phyloP scores from a whole-genome alignment of 169 alveolate species.

The Cryptosporidium baileyi region DNA sequence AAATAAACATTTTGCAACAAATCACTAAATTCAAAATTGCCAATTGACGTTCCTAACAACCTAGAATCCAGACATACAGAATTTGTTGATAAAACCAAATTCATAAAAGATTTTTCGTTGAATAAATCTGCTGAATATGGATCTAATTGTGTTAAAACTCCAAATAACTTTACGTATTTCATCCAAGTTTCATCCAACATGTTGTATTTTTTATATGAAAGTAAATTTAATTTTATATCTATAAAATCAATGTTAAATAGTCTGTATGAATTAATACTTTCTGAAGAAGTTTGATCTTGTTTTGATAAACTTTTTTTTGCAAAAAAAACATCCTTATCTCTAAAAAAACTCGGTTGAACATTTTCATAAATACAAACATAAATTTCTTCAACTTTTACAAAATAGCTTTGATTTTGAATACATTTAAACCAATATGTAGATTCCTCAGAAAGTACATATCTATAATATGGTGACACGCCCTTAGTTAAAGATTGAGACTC shows the following conservation, averaged over 20 bases:
- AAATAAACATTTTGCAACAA: background rate
- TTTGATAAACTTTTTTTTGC: background rate
- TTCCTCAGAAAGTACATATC: slow-evolving; percentile 46
- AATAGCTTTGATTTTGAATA: slow-evolving; percentile 4
- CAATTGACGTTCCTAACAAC: background rate
- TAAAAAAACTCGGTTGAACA: background rate
- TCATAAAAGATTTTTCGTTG: slow-evolving; percentile 54
- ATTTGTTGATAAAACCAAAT: slow-evolving; percentile 40
- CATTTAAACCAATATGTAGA: slow-evolving; percentile 54
- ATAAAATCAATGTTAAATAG: slow-evolving; percentile 38
- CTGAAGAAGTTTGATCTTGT: background rate
- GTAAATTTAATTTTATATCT: slow-evolving; percentile 11
- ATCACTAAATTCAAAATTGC: slow-evolving; percentile 10
- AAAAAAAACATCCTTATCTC: background rate
- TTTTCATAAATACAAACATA: slow-evolving; percentile 24
- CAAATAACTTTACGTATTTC: slow-evolving; percentile 38
- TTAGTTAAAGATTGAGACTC: slow-evolving; percentile 7
- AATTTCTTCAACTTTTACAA: slow-evolving; percentile 30
- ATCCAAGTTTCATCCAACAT: slow-evolving; percentile 68
- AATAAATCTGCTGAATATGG: slow-evolving; percentile 16
- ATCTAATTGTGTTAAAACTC: slow-evolving; percentile 23
- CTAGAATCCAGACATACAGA: slow-evolving; percentile 44
- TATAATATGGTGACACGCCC: slow-evolving; percentile 37
- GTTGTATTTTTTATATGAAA: slow-evolving; percentile 38
- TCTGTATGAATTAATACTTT: background rate